phyloP scores from a whole-genome alignment of 352 stramenopile genomes.

The Pythium rishiriense region DNA sequence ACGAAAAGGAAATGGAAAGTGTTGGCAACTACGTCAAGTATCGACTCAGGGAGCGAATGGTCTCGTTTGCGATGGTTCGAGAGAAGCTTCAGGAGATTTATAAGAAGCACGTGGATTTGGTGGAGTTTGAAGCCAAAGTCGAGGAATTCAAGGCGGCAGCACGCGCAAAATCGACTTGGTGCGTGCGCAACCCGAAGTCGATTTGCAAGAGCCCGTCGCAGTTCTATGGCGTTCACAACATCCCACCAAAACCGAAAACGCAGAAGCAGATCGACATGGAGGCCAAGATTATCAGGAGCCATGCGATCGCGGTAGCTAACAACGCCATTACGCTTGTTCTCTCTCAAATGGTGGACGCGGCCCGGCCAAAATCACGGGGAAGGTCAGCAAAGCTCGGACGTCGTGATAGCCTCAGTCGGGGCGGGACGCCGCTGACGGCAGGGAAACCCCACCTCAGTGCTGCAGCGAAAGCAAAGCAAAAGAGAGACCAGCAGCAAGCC shows the following conservation, averaged over 20 bases:
- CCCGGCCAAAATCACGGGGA: conserved; percentile 13
- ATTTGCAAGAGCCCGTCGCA: conserved; percentile 43
- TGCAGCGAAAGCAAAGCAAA: conserved; percentile 27
- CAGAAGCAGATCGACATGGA: conserved; percentile 46
- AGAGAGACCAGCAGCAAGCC: conserved; percentile 38
- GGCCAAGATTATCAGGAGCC: conserved; percentile 19
- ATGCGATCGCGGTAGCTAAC: conserved; percentile 36
- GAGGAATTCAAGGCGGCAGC: conserved; percentile 47
- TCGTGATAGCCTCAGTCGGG: conserved; percentile 11
- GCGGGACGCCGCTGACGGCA: conserved; percentile 3
- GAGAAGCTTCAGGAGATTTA: conserved; percentile 39
- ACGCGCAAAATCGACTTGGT: conserved; percentile 53
- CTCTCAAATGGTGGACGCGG: conserved; percentile 33
- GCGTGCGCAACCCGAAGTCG: conserved; percentile 50
- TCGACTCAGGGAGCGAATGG: conserved; percentile 47
- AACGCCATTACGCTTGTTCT: conserved; percentile 39
- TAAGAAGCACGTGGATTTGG: conserved; percentile 27
- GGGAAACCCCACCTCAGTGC: conserved; percentile 4
- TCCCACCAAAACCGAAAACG: conserved; percentile 44
- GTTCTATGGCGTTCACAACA: conserved; percentile 52
- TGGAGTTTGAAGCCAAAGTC: conserved; percentile 42
- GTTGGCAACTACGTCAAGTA: conserved; percentile 50
- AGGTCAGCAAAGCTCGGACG: conserved; percentile 17
- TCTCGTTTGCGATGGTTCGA: conserved; percentile 26
- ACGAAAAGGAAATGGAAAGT: conserved; percentile 55